Base-by-base conservation (phyloP, 108 stramenopile species). In the Thalassiosira profunda region DNA sequence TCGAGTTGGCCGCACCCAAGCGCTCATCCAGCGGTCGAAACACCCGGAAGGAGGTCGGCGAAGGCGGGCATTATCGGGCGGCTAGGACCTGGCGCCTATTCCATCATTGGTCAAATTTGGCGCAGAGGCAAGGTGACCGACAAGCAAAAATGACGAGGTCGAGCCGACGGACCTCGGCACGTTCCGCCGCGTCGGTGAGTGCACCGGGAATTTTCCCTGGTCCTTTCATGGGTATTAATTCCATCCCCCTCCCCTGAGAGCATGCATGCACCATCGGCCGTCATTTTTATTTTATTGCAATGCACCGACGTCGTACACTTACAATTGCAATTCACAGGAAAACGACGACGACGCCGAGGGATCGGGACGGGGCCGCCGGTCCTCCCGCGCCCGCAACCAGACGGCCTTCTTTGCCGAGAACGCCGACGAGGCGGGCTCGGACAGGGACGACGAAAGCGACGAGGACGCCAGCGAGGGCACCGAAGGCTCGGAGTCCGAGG, bases 371-470 rank as follows among this genome's bases (percentile, higher is more conserved):
- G 55, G 51, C 36, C 51, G 58, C 5, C 42, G 69, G n/a, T 48
- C 46, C 57, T 42, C 37, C 6, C 57, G 68, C 0, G 17, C 68
- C 9, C 58, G 58, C 38, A 43, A 70, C 11, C 56, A 59, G 31
- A 47, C 57, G 47, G 56, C 28, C 18, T 58, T 47, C 26, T 70
- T 58, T 35, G 30, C 15, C 14, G n/a, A 54, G 0, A 67, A 42
- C 49, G 48, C 49, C 48, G 58, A 70, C 35, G 46, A 58, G 11
- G 48, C 43, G n/a, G 51, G 35, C 42, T 17, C 29, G 17, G 51
- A 23, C 51, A 52, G 51, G 4, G 11, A 55, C 28, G 44, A 61
- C 21, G 44, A 61, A 4, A 17, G 17, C 9, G 24, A 63, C 14
- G 51, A 63, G 12, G 55, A 51, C n/a, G 12, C 43, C 21, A 54